Conservation (phyloP, 495 filamentous ascomycete species). For the Cryomyces antarcticus region DNA sequence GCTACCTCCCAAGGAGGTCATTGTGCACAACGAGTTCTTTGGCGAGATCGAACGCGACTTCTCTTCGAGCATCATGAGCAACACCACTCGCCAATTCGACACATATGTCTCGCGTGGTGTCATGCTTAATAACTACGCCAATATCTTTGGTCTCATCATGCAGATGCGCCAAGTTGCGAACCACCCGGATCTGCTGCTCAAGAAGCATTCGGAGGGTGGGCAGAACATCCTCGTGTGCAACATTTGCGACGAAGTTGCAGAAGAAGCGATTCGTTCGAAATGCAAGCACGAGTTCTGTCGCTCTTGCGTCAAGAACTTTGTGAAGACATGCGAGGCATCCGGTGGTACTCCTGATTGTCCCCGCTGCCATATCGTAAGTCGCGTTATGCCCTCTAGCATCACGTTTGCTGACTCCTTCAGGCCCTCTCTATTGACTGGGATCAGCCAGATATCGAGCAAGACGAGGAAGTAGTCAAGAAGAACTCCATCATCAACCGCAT, state of each 20-base stretch:
- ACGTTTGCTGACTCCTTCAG: too few relatives aligned
- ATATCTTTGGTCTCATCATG: constrained; percentile 76
- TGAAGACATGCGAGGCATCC: constrained; percentile 42
- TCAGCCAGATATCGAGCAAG: constrained; percentile 81
- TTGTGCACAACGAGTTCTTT: constrained; percentile 84
- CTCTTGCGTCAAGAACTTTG: constrained; percentile 65
- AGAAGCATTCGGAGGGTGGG: constrained; percentile 63
- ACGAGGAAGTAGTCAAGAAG: constrained; percentile 67
- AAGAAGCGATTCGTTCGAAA: constrained; percentile 76
- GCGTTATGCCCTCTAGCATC: constrained; percentile 26
- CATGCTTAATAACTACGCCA: constrained; percentile 91
- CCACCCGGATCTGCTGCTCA: constrained; percentile 83
- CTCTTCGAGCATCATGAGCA: constrained; percentile 86
- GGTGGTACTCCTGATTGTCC: constrained; percentile 58
- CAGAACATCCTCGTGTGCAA: constrained; percentile 82
- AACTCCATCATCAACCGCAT: constrained; percentile 93
- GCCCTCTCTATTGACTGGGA: constrained; percentile 53
- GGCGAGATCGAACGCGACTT: constrained; percentile 89
- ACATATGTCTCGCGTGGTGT: constrained; percentile 90
- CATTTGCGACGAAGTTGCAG: constrained; percentile 88
- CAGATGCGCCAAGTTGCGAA: constrained; percentile 94
- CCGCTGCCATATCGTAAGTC: constrained; percentile 53
- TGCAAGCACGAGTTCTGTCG: constrained; percentile 95
- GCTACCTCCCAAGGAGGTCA: constrained; percentile 81
- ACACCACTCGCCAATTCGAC: constrained; percentile 68